A percentile compares a stretch with the other conserved stretches of the same genome.
Conservation (phyloP, 495 filamentous ascomycete species). For the Xylaria telfairii region DNA sequence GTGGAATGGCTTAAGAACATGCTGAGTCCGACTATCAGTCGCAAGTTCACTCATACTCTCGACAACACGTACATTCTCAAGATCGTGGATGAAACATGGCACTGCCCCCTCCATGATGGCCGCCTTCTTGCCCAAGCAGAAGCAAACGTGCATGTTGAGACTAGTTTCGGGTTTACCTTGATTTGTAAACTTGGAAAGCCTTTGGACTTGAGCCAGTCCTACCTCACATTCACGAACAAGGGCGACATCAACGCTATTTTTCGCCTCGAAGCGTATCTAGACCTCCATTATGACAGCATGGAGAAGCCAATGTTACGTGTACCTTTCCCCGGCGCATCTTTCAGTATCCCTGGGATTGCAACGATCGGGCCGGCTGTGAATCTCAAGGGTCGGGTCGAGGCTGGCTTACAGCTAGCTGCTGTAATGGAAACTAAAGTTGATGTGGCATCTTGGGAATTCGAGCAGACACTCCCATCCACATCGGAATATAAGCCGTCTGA, state of each 20-base stretch:
- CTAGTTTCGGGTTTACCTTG: conserved; percentile 39
- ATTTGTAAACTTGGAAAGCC: background rate
- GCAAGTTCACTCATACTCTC: conserved; percentile 26
- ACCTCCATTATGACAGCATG: conserved; percentile 21
- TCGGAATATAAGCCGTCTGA: too few species aligned
- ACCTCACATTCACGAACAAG: conserved; percentile 39
- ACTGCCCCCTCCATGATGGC: too few species aligned
- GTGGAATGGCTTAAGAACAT: conserved; percentile 23
- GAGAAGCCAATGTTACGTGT: conserved; percentile 23
- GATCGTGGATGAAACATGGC: conserved; percentile 29
- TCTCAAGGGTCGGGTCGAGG: conserved; percentile 34
- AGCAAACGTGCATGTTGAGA: conserved; percentile 21
- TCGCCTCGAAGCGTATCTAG: conserved; percentile 32
- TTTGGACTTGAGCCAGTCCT: conserved; percentile 34
- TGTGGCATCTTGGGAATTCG: conserved; percentile 19
- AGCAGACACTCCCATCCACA: background rate
- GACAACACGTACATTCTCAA: conserved; percentile 25
- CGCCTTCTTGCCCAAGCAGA: too few species aligned
- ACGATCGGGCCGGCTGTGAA: conserved; percentile 45
- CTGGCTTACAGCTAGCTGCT: conserved; percentile 21
- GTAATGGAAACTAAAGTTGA: background rate
- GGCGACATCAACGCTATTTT: conserved; percentile 37
- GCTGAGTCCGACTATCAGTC: conserved; percentile 18
- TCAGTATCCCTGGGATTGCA: conserved; percentile 43
- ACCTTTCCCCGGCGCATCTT: conserved; percentile 33